Evolutionary conservation across 2,329 filamentous ascomycete species (phyloP), one percentile per base, ranked within the genome.

Genomic region (Alternaria sp.): DNA sequence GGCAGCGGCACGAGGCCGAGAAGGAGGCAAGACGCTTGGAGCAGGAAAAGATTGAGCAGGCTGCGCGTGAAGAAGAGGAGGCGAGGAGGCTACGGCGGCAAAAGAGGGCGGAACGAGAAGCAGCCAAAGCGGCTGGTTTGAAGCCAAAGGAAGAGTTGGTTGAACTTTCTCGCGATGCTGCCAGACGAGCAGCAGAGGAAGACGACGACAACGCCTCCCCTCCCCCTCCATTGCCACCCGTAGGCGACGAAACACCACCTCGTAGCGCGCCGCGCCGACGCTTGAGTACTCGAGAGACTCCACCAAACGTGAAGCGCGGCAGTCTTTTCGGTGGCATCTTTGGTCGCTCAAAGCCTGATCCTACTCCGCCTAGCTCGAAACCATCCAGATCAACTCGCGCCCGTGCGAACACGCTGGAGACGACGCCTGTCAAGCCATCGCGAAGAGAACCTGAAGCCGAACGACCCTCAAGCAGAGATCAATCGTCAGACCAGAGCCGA

Each of bases 311-410:
- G 39, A 72, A 65, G 52, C 68, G 75, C 16, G 74, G 68, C 42
- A 75, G 73, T 43, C 57, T 76, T 2, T 63, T 78, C 32, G 73
- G 74, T 7, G 73, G 75, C 7, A 61, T 74, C 30, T 77, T 77
- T 51, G 69, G 73, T 32, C 70, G 75, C 8, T 75, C 74, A 12
- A 77, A 73, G 54, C 66, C 71, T 5, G 75, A 78, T 24, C 58
- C 74, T 12, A 54, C 62, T 1, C 64, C 70, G 7, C 68, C 71
- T 12, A 63, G 54, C 4, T 61, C 73, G 6, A 76, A 66, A 49
- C 51, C 71, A 11, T 62, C 65, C 30, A 74, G 71, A 28, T 67
- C 65, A 5, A 48, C 66, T 18, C 71, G 70, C 18, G 67, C 67
- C 4, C 71, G 69, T 24, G 66, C 69, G 7, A 74, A 77, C 44